Evolutionary conservation across 2,329 filamentous ascomycete species (phyloP).

Genomic region (Paradendryphiella salina): DNA sequence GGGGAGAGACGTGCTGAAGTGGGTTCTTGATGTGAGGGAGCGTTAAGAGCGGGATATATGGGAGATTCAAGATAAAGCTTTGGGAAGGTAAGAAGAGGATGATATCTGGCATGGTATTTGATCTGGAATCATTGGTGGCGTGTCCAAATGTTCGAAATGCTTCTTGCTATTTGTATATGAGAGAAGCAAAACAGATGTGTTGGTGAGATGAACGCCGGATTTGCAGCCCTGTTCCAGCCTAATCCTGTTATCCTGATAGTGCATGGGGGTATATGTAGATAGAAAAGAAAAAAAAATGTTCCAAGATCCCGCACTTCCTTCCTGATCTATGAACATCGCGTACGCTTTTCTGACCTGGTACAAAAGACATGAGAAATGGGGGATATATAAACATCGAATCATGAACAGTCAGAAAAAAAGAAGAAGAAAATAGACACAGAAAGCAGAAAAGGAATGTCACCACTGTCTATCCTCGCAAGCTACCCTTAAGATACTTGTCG

Average conservation of each 20-base stretch:
- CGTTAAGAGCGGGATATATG: too few species aligned
- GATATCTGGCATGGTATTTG: too few species aligned
- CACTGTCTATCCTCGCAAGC: constrained; percentile 1
- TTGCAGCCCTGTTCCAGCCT: too few species aligned
- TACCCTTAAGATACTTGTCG: constrained; percentile 14
- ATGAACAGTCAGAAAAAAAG: background rate
- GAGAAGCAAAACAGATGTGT: background rate
- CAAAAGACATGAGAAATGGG: background rate
- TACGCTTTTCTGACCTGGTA: background rate
- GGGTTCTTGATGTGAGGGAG: too few species aligned
- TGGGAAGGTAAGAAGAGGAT: too few species aligned
- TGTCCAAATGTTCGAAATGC: too few species aligned
- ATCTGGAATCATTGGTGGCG: too few species aligned
- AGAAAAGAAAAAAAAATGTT: background rate
- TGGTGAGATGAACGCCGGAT: background rate
- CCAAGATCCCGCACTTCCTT: background rate
- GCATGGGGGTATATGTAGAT: constrained; percentile 3
- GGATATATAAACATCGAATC: background rate
- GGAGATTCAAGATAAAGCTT: too few species aligned
- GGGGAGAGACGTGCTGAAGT: too few species aligned
- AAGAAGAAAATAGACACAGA: background rate
- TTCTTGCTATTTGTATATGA: background rate
- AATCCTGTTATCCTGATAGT: background rate
- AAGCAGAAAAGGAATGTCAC: background rate
- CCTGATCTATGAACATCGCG: background rate